Evolutionary conservation across 1,284 basidiomycete species (phyloP).

Genomic region (Puccinia horiana): DNA sequence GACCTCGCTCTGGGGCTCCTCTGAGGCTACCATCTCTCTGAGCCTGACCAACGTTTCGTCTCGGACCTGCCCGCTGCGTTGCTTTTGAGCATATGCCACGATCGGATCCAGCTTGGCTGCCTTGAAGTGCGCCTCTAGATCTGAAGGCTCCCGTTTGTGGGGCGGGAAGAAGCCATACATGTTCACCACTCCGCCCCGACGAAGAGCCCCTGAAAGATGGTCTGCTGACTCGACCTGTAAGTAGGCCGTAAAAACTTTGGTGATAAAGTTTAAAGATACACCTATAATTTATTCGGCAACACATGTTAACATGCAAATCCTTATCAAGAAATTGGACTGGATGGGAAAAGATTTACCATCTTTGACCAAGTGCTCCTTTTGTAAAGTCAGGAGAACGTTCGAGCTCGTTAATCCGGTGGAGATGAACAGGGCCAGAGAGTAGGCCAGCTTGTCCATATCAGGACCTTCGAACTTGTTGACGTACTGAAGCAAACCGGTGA

Average conservation of each 20-base stretch:
- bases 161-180: slow-evolving; percentile 81
- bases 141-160: slow-evolving; percentile 72
- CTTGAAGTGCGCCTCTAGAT: slow-evolving; percentile 82
- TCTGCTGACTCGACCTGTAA: slow-evolving; percentile 62
- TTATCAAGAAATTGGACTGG: slow-evolving; percentile 17
- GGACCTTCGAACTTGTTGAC: slow-evolving; percentile 52
- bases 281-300: slow-evolving; percentile 56
- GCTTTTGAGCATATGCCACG: slow-evolving; percentile 52
- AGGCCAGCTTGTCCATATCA: slow-evolving; percentile 74
- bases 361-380: slow-evolving; percentile 92
- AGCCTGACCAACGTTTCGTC: slow-evolving; percentile 67
- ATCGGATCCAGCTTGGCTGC: slow-evolving; percentile 59
- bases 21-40: slow-evolving; percentile 68
- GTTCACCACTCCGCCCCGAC: slow-evolving; percentile 80
- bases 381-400: slow-evolving; percentile 74
- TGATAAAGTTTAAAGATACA: slow-evolving; percentile 74
- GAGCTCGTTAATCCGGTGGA: slow-evolving; percentile 76
- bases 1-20: slow-evolving; percentile 66
- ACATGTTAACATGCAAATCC: slow-evolving; percentile 59
- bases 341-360: slow-evolving; percentile 61
- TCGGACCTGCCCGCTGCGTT: slow-evolving; percentile 53
- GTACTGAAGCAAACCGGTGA: slow-evolving; percentile 76
- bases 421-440: slow-evolving; percentile 77
- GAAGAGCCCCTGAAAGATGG: slow-evolving; percentile 72
- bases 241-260: slow-evolving; percentile 76